These are phyloP conservation scores for Lentinula edodes DNA, from an alignment of 768 basidiomycete genomes.

Conservation along the genomic window DNA sequence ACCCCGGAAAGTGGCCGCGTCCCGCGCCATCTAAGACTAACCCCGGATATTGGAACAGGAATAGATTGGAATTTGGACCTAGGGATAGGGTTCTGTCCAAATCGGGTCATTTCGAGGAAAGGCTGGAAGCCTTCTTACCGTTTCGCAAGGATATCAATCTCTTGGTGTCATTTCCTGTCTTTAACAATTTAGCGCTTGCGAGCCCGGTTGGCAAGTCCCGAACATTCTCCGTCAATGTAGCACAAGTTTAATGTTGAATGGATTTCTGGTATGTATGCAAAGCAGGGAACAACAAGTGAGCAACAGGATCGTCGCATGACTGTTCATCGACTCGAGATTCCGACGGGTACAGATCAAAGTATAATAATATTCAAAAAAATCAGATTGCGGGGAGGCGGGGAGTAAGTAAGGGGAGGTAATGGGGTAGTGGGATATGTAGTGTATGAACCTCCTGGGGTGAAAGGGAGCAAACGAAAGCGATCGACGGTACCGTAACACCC, in stretches of 20 bases:
- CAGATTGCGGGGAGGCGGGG: too few relatives aligned
- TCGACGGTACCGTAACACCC: too few relatives aligned
- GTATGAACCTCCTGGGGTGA: neutral
- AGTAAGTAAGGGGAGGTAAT: too few relatives aligned
- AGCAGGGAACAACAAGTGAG: too few relatives aligned
- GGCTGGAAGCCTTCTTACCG: neutral
- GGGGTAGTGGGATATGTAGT: neutral
- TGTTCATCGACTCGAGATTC: too few relatives aligned
- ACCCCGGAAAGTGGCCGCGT: slow-evolving; percentile 12
- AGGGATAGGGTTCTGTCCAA: neutral
- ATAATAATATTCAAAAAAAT: too few relatives aligned
- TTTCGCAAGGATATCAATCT: neutral
- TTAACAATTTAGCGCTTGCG: too few relatives aligned
- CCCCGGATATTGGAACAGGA: too few relatives aligned
- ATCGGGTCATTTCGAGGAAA: too few relatives aligned
- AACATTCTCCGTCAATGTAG: neutral
- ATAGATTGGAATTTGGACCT: neutral
- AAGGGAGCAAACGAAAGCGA: neutral
- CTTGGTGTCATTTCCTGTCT: too few relatives aligned
- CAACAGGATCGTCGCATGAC: too few relatives aligned
- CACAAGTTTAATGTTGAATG: neutral
- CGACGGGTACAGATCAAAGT: too few relatives aligned
- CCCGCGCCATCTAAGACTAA: neutral
- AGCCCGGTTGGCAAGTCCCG: neutral
- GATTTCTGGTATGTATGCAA: neutral